phyloP scores from a whole-genome alignment of 23 red algal species.

The Gracilaria caudata region DNA sequence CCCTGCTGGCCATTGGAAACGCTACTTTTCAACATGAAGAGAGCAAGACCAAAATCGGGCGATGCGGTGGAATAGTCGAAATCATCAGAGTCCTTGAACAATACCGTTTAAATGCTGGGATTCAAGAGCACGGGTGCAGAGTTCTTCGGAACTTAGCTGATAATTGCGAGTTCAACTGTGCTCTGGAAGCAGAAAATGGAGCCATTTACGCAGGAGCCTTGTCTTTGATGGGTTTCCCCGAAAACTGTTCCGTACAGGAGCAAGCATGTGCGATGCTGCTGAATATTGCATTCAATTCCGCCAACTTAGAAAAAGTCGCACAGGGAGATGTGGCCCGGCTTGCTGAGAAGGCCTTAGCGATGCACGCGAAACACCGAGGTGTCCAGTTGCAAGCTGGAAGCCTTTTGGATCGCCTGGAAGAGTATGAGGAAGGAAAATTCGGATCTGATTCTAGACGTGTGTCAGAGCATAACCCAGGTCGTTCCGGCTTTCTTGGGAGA shows the following conservation, averaged over 20 bases:
- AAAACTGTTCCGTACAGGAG: constrained; percentile 65
- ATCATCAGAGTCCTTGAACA: constrained; percentile 52
- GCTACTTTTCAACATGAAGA: constrained; percentile 61
- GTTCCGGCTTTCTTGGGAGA: background rate
- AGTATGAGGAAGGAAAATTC: constrained; percentile 18
- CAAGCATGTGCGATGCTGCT: constrained; percentile 76
- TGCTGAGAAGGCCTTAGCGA: constrained; percentile 52
- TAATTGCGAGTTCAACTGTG: constrained; percentile 58
- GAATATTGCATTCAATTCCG: constrained; percentile 40
- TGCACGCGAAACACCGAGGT: constrained; percentile 71
- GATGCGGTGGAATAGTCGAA: constrained; percentile 41
- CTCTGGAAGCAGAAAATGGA: constrained; percentile 45
- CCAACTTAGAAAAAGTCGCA: constrained; percentile 27
- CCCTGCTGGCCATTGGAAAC: constrained; percentile 73
- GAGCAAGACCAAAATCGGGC: constrained; percentile 57
- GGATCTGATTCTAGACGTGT: background rate
- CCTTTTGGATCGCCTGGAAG: constrained; percentile 59
- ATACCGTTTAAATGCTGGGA: constrained; percentile 24
- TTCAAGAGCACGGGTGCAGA: constrained; percentile 80
- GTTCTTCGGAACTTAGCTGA: constrained; percentile 70
- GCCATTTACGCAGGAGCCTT: constrained; percentile 60
- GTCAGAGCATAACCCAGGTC: background rate
- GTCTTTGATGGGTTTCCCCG: constrained; percentile 77
- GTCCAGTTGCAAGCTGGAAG: constrained; percentile 74
- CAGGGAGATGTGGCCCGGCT: constrained; percentile 50